Percentiles rank a stretch among this genome's conserved stretches.
These are phyloP conservation scores for Sesbania bispinosa DNA, from an alignment of 306 rosid genomes.

Conservation along the genomic window DNA sequence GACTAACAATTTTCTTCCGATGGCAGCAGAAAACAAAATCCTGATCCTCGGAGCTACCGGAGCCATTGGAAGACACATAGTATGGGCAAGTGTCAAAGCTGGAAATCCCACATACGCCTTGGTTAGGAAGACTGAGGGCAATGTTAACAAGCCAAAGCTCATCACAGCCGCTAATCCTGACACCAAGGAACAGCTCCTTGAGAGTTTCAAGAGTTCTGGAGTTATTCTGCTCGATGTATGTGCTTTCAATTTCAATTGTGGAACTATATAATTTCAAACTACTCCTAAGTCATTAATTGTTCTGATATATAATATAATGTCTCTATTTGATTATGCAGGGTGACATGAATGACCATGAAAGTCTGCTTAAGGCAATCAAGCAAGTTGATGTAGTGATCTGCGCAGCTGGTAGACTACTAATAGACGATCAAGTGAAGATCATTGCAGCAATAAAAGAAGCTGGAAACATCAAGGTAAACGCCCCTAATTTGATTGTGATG, in stretches of 20 bases:
- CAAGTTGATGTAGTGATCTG: conserved; percentile 46
- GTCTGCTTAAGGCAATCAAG: conserved; percentile 36
- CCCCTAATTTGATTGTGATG: no score
- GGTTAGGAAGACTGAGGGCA: conserved; percentile 21
- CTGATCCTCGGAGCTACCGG: conserved; percentile 37
- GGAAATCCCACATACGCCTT: conserved; percentile 42
- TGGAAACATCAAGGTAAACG: conserved; percentile 47
- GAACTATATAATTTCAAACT: background rate
- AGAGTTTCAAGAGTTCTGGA: conserved; percentile 28
- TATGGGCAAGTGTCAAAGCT: conserved; percentile 35
- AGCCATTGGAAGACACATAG: conserved; percentile 35
- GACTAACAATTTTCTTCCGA: background rate
- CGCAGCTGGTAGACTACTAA: conserved; percentile 11
- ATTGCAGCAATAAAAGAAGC: conserved; percentile 47
- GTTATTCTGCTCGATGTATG: conserved; percentile 24
- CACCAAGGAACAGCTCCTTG: conserved; percentile 28
- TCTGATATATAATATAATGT: no score
- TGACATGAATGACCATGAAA: conserved; percentile 28
- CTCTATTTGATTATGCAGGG: conserved; percentile 3
- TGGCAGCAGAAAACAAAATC: conserved; percentile 38
- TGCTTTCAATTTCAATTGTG: background rate
- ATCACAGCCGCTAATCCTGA: conserved; percentile 36
- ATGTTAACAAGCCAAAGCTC: background rate
- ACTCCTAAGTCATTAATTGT: background rate
- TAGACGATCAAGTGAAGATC: conserved; percentile 35